A percentile compares a stretch with the other conserved stretches of the same genome.
phyloP scores from a whole-genome alignment of 1,284 basidiomycete species.

The Vanrija humicola region DNA sequence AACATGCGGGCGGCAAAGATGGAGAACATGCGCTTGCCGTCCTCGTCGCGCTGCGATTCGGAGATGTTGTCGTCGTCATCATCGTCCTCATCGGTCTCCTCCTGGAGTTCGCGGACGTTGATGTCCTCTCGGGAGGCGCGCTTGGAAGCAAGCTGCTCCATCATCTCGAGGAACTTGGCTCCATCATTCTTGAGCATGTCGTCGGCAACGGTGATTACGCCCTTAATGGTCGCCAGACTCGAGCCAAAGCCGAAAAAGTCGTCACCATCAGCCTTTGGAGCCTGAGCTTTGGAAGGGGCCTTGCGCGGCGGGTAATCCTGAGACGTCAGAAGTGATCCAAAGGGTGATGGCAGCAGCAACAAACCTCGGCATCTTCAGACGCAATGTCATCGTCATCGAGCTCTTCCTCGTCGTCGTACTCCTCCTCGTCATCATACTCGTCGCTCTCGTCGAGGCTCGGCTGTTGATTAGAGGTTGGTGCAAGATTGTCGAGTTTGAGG shows the following conservation, averaged over 20 bases:
- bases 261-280: slow-evolving; percentile 46
- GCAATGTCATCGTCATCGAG: slow-evolving; percentile 60
- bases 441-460: slow-evolving; percentile 40
- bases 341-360: slow-evolving; percentile 51
- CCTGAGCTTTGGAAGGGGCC: slow-evolving; percentile 21
- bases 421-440: slow-evolving; percentile 43
- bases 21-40: slow-evolving; percentile 98
- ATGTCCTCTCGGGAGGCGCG: slow-evolving; percentile 90
- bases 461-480: slow-evolving; percentile 51
- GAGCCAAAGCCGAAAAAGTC: slow-evolving; percentile 75
- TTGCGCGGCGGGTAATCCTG: slow-evolving; percentile 14
- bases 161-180: slow-evolving; percentile 99
- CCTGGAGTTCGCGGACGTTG: slow-evolving; percentile 59
- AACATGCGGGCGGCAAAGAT: slow-evolving; percentile 99
- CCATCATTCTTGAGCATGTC: slow-evolving; percentile 98
- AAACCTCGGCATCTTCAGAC: slow-evolving; percentile 61
- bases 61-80: slow-evolving; percentile 39
- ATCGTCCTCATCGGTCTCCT: slow-evolving; percentile 58
- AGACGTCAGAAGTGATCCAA: neutral
- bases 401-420: slow-evolving; percentile 47
- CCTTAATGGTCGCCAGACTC: slow-evolving; percentile 78
- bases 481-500: slow-evolving; percentile 59
- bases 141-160: slow-evolving; percentile 96
- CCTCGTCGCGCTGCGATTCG: slow-evolving; percentile 85
- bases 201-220: slow-evolving; percentile 97